Conservation (phyloP, 495 filamentous ascomycete genomes). For the Talaromyces trachyspermus region DNA sequence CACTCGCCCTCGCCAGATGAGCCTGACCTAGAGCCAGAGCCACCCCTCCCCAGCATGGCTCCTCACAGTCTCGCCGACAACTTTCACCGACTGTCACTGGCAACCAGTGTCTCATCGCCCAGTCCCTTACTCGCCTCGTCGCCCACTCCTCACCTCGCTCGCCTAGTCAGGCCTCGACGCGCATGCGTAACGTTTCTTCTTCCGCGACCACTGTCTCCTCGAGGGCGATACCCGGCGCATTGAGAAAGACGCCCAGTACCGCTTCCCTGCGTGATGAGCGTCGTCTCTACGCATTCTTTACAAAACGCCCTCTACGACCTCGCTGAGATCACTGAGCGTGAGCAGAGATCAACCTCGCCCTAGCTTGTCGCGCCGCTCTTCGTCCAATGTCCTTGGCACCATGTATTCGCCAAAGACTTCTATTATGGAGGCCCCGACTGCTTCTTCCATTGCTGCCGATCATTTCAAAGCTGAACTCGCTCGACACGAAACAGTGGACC, state of each 20-base stretch:
- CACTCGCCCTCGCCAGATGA: constrained; percentile 23
- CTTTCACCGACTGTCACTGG: constrained; percentile 14
- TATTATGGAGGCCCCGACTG: constrained; percentile 41
- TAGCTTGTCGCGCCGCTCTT: constrained; percentile 37
- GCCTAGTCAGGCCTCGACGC: constrained; percentile 12
- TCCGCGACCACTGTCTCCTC: constrained; percentile 19
- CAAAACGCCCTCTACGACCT: constrained; percentile 38
- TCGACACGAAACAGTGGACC: constrained; percentile 46
- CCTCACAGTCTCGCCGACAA: constrained; percentile 35
- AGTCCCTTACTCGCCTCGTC: constrained; percentile 22
- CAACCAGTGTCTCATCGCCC: constrained; percentile 30
- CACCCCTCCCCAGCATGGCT: constrained; percentile 40
- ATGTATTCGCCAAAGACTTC: constrained; percentile 22
- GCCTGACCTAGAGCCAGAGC: no score
- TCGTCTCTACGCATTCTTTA: constrained; percentile 34
- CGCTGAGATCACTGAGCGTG: constrained; percentile 29
- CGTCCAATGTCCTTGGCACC: constrained; percentile 34
- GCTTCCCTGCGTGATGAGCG: constrained; percentile 44
- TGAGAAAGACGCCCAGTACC: constrained; percentile 45
- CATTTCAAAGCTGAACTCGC: constrained; percentile 65
- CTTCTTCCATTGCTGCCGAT: constrained; percentile 59
- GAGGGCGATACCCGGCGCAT: constrained; percentile 21
- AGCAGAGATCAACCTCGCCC: constrained; percentile 28
- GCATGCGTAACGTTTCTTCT: constrained; percentile 15
- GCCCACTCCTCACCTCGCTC: constrained; percentile 16